A percentile compares a stretch with the other conserved stretches of the same genome.
Evolutionary conservation across 768 basidiomycete species (phyloP).

Genomic region (Scleroderma bovista): DNA sequence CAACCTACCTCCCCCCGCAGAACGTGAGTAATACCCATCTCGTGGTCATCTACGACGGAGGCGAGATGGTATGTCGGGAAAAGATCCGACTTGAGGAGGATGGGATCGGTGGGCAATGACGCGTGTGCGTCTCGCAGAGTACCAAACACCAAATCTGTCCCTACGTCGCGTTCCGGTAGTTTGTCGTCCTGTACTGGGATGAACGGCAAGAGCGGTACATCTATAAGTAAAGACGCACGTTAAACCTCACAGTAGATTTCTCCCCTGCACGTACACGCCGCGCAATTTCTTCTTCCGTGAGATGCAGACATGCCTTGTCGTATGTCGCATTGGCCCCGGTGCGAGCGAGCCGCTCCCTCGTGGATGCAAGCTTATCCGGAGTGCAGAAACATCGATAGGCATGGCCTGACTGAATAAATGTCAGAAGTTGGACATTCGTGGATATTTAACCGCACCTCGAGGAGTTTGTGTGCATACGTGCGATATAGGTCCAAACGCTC

Average conservation of each 20-base stretch:
- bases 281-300: constrained; percentile 81
- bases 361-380: constrained; percentile 58
- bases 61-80: constrained; percentile 98
- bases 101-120: constrained; percentile 82
- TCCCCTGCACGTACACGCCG: constrained; percentile 71
- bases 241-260: constrained; percentile 78
- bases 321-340: constrained; percentile 77
- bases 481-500: constrained; percentile 85
- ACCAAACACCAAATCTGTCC: constrained; percentile 74
- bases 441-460: constrained; percentile 50
- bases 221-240: constrained; percentile 47
- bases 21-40: constrained; percentile 96
- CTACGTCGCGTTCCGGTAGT: constrained; percentile 44
- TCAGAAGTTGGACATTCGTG: not conserved
- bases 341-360: constrained; percentile 64
- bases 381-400: constrained; percentile 97
- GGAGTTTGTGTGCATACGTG: constrained; percentile 61
- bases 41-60: constrained; percentile 91
- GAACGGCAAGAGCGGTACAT: not conserved
- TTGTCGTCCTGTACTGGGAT: constrained; percentile 45
- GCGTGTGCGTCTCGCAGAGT: constrained; percentile 65
- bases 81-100: constrained; percentile 86
- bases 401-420: constrained; percentile 56
- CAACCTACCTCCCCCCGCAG: constrained; percentile 78
- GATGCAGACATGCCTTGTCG: constrained; percentile 81